Evolutionary conservation across 2,329 filamentous ascomycete genomes (phyloP), one percentile per base, ranked within the genome.

Genomic region (Tolypocladium guangdongense): DNA sequence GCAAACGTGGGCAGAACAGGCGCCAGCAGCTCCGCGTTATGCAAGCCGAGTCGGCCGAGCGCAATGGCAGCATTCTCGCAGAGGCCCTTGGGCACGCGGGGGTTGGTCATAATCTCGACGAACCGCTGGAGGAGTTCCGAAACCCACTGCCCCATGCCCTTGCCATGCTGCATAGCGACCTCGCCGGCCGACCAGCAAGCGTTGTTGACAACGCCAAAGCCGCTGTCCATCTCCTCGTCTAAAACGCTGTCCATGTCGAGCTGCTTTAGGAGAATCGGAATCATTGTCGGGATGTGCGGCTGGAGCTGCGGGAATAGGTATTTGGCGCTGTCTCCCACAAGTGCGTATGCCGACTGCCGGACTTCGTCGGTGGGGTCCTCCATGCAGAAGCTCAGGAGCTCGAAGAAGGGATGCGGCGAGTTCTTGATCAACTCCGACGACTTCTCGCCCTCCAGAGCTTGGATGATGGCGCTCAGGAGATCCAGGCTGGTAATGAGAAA

Each of bases 161-260:
- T 82, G 59, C 84, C 82, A 66, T 88, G 79, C 56, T 89, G 84
- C 68, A 96, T 84, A 18, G 90, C 83, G 57, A 97, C 93, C 73
- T 99, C 93, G 43, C 93, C 93, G 27, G 84, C 85, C 7, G 91
- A 95, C 93, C 93, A 99, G 73, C 92, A 97, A 24, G 93, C 92
- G 66, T 99, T 99, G 78, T 97, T 99, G 55, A 97, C 84, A 33
- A 97, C 91, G 56, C 90, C 90, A 68, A 96, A 96, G 16, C 84
- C 86, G 20, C 82, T 87, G 58, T 95, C 89, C 48, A 90, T 83
- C 56, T 90, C 87, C 61, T 95, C 89, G 56, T 91, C 87, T 20
- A 83, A 71, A 50, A 90, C 80, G 53, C 78, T 78, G 56, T 90
- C 86, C 59, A 96, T 75, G 59, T 97, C 91, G 32, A 99, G 81